phyloP scores from a whole-genome alignment of 2,329 filamentous ascomycete species.

The Fusarium irregulare region DNA sequence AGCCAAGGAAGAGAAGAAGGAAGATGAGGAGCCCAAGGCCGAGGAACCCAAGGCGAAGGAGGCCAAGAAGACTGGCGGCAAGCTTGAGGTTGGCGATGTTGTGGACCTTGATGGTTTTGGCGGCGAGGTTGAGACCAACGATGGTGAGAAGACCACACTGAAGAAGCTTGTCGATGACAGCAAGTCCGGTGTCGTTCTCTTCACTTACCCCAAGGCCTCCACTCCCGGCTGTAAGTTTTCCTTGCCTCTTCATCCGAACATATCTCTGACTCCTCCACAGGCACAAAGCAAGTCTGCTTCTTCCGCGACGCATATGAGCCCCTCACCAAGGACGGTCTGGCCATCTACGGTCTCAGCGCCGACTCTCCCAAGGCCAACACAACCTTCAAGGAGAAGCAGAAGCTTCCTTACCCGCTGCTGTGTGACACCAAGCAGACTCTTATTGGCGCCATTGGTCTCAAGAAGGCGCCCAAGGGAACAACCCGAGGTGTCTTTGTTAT shows the following conservation, averaged over 20 bases:
- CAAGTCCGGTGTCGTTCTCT: conserved; percentile 87
- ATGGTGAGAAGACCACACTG: conserved; percentile 82
- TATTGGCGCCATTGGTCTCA: conserved; percentile 88
- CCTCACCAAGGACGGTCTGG: conserved; percentile 81
- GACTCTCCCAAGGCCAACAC: conserved; percentile 94
- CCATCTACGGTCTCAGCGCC: conserved; percentile 89
- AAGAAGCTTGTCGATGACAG: conserved; percentile 85
- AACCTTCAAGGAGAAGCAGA: conserved; percentile 91
- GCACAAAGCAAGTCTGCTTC: conserved; percentile 91
- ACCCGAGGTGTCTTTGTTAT: conserved; percentile 89
- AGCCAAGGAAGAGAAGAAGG: conserved; percentile 25
- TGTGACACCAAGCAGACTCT: conserved; percentile 82
- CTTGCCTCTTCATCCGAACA: not conserved
- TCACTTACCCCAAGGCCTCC: conserved; percentile 95
- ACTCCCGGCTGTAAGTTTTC: conserved; percentile 87
- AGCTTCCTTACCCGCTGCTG: conserved; percentile 86
- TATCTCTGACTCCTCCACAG: conserved; percentile 58
- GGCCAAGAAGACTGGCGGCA: conserved; percentile 43
- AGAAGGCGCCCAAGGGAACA: conserved; percentile 84
- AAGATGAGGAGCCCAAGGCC: conserved; percentile 35
- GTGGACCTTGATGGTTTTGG: conserved; percentile 70
- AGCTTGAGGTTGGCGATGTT: conserved; percentile 65
- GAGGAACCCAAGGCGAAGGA: conserved; percentile 53
- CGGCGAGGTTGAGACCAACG: conserved; percentile 84
- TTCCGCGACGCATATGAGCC: conserved; percentile 88